Conservation (phyloP, 2,329 filamentous ascomycete species). For the Aspergillus glaucus region DNA sequence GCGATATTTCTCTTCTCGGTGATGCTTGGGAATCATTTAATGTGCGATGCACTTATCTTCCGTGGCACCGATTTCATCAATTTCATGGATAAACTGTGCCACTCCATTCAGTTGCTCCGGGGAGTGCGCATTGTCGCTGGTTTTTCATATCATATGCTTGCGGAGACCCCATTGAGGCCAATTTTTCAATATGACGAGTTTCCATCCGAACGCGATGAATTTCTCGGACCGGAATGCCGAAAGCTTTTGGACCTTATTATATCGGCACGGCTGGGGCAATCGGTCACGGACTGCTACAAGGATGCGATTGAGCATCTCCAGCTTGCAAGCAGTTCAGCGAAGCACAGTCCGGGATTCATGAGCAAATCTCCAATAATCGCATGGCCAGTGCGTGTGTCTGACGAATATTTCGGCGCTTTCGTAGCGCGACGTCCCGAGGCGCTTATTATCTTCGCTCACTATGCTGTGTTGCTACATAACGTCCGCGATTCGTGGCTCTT, state of each 20-base stretch:
- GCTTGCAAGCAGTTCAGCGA: background rate
- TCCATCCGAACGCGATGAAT: conserved; percentile 1
- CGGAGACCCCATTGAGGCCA: conserved; percentile 4
- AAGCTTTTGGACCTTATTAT: conserved; percentile 7
- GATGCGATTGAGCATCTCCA: conserved; percentile 8
- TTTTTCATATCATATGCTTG: conserved; percentile 9
- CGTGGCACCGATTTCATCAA: conserved; percentile 33
- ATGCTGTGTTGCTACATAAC: conserved; percentile 30
- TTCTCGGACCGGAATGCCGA: conserved; percentile 3
- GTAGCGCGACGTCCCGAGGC: conserved; percentile 29
- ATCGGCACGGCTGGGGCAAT: conserved; percentile 1
- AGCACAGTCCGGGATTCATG: background rate
- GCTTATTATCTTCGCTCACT: conserved; percentile 34
- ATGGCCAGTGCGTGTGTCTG: conserved; percentile 24
- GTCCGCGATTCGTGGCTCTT: conserved; percentile 31
- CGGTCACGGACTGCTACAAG: conserved; percentile 3
- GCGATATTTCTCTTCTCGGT: conserved; percentile 18
- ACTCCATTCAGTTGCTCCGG: conserved; percentile 19
- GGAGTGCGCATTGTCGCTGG: conserved; percentile 16
- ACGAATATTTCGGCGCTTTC: conserved; percentile 25
- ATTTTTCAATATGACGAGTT: background rate
- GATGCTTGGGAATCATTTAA: conserved; percentile 31
- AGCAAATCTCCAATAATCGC: conserved; percentile 5
- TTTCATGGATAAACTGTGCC: conserved; percentile 22
- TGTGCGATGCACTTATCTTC: conserved; percentile 44